phyloP scores from a whole-genome alignment of 345 rosid species.

The Populus alba region DNA sequence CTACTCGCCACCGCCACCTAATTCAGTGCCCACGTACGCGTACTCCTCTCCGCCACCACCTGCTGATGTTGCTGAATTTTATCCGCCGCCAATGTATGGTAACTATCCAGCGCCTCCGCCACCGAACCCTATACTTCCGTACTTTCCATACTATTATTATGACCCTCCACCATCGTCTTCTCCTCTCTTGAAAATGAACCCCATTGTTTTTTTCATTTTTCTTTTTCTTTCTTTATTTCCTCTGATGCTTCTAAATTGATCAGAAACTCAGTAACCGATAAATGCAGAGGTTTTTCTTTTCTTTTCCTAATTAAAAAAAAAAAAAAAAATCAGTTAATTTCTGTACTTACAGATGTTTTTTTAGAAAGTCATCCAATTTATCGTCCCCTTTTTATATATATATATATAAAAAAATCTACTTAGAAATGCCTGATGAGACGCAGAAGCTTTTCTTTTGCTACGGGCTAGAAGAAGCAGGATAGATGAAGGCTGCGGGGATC shows the following conservation, averaged over 20 bases:
- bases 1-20: slow-evolving; percentile 12
- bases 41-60: slow-evolving; percentile 29
- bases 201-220: background rate
- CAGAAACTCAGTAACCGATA: background rate
- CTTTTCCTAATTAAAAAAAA: background rate
- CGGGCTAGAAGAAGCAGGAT: background rate
- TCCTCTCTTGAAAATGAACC: slow-evolving; percentile 8
- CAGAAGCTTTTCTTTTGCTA: too few relatives aligned
- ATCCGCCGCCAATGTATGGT: slow-evolving; percentile 17
- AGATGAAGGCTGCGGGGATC: background rate
- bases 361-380: too few relatives aligned
- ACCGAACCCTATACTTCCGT: slow-evolving; percentile 23
- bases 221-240: slow-evolving; percentile 2
- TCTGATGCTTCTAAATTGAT: background rate
- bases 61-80: slow-evolving; percentile 6
- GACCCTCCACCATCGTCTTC: slow-evolving; percentile 22
- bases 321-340: too few relatives aligned
- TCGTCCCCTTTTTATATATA: too few relatives aligned
- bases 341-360: too few relatives aligned
- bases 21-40: background rate
- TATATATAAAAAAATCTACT: too few relatives aligned
- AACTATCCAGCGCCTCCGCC: slow-evolving; percentile 28
- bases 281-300: background rate
- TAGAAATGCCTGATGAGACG: too few relatives aligned
- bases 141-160: slow-evolving; percentile 23